A percentile compares a stretch with the other conserved stretches of the same genome.
phyloP scores from a whole-genome alignment of 2,329 filamentous ascomycete species.

The Diaporthe amygdali region DNA sequence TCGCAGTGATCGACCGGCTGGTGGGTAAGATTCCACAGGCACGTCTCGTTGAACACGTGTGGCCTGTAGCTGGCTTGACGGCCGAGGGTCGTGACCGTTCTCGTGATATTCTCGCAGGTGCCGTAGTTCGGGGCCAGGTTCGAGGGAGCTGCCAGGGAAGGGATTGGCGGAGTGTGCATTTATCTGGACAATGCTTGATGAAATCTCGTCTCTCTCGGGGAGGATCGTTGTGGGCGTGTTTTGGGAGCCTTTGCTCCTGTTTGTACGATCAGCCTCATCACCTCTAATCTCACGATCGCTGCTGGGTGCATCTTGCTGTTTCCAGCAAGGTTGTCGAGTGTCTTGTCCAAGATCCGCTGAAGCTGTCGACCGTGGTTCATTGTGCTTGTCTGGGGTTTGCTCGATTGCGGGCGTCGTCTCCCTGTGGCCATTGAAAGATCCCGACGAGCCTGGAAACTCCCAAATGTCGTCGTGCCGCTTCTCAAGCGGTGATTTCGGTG shows the following conservation, averaged over 20 bases:
- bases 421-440: not conserved
- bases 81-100: not conserved
- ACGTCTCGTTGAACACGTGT: not conserved
- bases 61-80: not conserved
- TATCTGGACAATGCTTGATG: slow-evolving; percentile 33
- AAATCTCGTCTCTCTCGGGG: slow-evolving; percentile 30
- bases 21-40: slow-evolving; percentile 5
- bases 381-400: not conserved
- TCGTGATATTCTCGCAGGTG: not conserved
- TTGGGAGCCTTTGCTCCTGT: not conserved
- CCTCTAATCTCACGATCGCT: not conserved
- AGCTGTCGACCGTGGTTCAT: not conserved
- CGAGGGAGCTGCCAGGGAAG: slow-evolving; percentile 7
- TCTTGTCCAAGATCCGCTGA: not conserved
- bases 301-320: not conserved
- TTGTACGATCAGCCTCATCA: not conserved
- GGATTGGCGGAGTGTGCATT: slow-evolving; percentile 24
- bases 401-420: slow-evolving; percentile 1
- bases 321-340: not conserved
- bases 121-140: not conserved
- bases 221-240: not conserved
- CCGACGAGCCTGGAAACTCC: slow-evolving; percentile 37
- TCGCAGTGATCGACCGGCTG: slow-evolving; percentile 51
- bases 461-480: slow-evolving; percentile 31
- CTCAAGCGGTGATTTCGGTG: not conserved